Base-by-base conservation (phyloP, 129 eudicot genomes). In the Tanacetum coccineum region DNA sequence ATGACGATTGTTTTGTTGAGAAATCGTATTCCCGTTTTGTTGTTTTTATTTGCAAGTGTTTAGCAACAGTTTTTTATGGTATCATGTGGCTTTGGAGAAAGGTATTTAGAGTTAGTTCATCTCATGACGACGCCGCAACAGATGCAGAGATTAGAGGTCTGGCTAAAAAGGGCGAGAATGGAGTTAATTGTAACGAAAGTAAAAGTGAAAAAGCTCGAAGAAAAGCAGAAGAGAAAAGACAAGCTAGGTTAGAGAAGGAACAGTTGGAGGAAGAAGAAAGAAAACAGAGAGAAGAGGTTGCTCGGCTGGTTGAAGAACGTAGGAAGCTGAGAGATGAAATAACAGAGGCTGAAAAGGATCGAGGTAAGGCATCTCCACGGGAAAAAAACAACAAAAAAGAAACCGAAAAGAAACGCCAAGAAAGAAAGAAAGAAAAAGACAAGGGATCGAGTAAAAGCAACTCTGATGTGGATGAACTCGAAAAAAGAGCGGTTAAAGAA, bases 141-240 rank as follows among this genome's bases (percentile, higher is more conserved):
- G 96, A 92, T 70, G 72, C 87, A 36, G 95, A 80, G 10, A 74
- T 71, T 19, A 74, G 71, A 25, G 78, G 81, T 36, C 4, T 84
- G 74, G 79, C 81, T 45, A 83, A 78, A 44, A 74, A 62, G 26
- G 87, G 90, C 21, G 94, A 81, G 7, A 83, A 80, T 80, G 98
- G 85, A 18, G 81, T 62, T 9, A 85, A 71, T 75, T 74, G 82
- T 77, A 87, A 73, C 14, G 96, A 92, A 75, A 92, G 89, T 66
- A 83, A 78, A 87, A 83, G 90, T 28, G 91, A 87, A 78, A 92
- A 92, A 68, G 95, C 98, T 25, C 87, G 96, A 14, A 83, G 96
- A 59, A 92, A 92, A 78, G 98, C 98, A 10, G 98, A 92, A 82
- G 98, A 92, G 79, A 92, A 86, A 76, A 78, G 98, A 47, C 95